Percentiles rank a stretch among this genome's conserved stretches.
These are phyloP conservation scores for Aspergillus ostianus DNA, from an alignment of 495 filamentous ascomycete species.

Conservation along the genomic window DNA sequence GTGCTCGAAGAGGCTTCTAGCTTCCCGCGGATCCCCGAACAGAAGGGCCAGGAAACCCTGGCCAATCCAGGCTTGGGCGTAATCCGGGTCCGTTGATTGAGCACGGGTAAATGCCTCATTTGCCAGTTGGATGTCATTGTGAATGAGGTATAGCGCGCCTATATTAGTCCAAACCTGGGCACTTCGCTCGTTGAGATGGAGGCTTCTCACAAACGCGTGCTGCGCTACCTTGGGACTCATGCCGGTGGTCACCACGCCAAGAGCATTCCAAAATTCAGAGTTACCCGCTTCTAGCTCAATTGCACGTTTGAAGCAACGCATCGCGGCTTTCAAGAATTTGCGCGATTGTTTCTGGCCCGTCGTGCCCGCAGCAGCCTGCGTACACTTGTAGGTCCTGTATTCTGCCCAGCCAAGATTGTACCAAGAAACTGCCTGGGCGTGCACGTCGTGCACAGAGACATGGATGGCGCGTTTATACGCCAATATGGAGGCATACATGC, in stretches of 20 bases:
- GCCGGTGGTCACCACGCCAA: constrained; percentile 83
- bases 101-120: constrained; percentile 86
- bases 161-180: constrained; percentile 87
- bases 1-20: constrained; percentile 84
- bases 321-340: constrained; percentile 73
- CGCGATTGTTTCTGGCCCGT: constrained; percentile 44
- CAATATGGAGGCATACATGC: constrained; percentile 68
- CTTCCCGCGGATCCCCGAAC: constrained; percentile 70
- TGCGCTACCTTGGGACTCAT: constrained; percentile 87
- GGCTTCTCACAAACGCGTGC: constrained; percentile 87
- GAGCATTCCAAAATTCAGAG: constrained; percentile 94
- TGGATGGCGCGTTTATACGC: constrained; percentile 84
- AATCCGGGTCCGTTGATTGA: constrained; percentile 91
- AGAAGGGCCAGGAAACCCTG: constrained; percentile 82
- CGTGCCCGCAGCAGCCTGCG: constrained; percentile 42
- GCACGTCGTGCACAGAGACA: constrained; percentile 66
- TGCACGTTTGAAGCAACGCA: constrained; percentile 92
- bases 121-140: constrained; percentile 78
- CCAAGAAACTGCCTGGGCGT: constrained; percentile 94
- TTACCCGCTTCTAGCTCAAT: constrained; percentile 96
- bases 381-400: constrained; percentile 69
- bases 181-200: constrained; percentile 87
- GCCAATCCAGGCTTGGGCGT: constrained; percentile 88
- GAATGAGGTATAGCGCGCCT: constrained; percentile 78
- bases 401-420: constrained; percentile 97